Evolutionary conservation across 1,284 basidiomycete species (phyloP).

Genomic region (Takashimella koratensis): DNA sequence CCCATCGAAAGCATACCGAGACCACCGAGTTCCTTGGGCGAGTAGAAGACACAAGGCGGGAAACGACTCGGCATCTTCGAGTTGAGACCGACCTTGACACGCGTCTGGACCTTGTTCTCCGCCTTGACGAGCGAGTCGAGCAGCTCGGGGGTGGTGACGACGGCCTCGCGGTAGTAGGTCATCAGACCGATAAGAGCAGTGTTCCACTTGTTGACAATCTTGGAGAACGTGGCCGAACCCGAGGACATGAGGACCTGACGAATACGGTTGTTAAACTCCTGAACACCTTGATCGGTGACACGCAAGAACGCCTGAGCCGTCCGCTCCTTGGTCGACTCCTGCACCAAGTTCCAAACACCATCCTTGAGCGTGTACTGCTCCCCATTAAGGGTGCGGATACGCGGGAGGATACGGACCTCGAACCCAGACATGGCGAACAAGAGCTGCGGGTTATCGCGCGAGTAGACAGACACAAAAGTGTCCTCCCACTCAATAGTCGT

Average conservation of each 20-base stretch:
- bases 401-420: constrained; percentile 90
- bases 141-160: constrained; percentile 94
- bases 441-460: constrained; percentile 95
- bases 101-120: constrained; percentile 98
- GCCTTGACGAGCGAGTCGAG: constrained; percentile 92
- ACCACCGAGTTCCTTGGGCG: constrained; percentile 92
- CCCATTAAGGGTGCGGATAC: constrained; percentile 82
- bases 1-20: constrained; percentile 99
- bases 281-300: constrained; percentile 94
- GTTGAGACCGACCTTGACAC: constrained; percentile 98
- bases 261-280: constrained; percentile 94
- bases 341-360: constrained; percentile 95
- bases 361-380: constrained; percentile 96
- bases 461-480: constrained; percentile 93
- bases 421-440: constrained; percentile 99
- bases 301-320: constrained; percentile 97
- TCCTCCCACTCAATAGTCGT: constrained; percentile 99
- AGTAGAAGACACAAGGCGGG: constrained; percentile 93
- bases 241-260: constrained; percentile 98
- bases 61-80: constrained; percentile 99
- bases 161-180: constrained; percentile 99
- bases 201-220: constrained; percentile 99
- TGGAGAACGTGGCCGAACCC: constrained; percentile 96
- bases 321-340: constrained; percentile 93
- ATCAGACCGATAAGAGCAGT: constrained; percentile 89